These are phyloP conservation scores for Mytilinidion resinicola DNA, from an alignment of 495 filamentous ascomycete genomes.

Conservation along the genomic window DNA sequence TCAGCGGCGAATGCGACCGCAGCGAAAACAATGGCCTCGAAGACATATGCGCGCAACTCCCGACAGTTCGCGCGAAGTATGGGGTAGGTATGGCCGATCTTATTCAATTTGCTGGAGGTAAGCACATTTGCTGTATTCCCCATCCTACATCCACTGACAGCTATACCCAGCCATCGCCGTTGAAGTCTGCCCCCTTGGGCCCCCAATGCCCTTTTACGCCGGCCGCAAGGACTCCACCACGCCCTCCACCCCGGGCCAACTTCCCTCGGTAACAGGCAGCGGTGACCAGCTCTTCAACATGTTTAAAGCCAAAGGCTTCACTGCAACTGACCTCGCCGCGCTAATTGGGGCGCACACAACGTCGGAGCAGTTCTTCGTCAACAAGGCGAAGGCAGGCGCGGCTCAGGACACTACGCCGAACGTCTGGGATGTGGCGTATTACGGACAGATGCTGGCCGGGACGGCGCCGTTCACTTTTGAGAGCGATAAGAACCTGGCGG, in stretches of 20 bases:
- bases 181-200: constrained; percentile 25
- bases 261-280: constrained; percentile 8
- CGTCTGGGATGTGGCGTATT: constrained; percentile 25
- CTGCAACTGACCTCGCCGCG: constrained; percentile 23
- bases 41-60: constrained; percentile 9
- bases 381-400: constrained; percentile 18
- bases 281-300: constrained; percentile 9
- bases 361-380: constrained; percentile 15
- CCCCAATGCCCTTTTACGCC: constrained; percentile 16
- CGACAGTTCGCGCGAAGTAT: constrained; percentile 11
- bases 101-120: constrained; percentile 30
- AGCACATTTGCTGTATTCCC: neutral
- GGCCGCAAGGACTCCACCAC: constrained; percentile 27
- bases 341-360: constrained; percentile 28
- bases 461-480: constrained; percentile 25
- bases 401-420: constrained; percentile 25
- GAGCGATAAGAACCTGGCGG: constrained; percentile 23
- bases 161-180: constrained; percentile 22
- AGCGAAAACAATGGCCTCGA: constrained; percentile 21
- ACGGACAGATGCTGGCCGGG: constrained; percentile 10
- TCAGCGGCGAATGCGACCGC: constrained; percentile 22
- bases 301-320: constrained; percentile 30
- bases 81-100: constrained; percentile 26
- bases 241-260: constrained; percentile 13
- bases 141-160: neutral